These are phyloP conservation scores for Pecoramyces ruminantium DNA, from an alignment of 192 early-diverging fungal genomes.

Conservation along the genomic window DNA sequence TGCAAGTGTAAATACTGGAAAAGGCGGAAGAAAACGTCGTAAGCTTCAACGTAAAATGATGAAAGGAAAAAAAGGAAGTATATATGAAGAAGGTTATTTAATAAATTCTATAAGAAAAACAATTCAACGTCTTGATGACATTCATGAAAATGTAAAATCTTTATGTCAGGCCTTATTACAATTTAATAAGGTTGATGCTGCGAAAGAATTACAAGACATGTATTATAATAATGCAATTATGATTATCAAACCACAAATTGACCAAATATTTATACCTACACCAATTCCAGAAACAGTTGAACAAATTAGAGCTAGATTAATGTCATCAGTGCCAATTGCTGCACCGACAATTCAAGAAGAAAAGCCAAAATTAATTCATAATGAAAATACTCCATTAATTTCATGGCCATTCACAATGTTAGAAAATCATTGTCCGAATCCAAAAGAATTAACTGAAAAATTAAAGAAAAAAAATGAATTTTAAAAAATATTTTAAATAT, in stretches of 20 bases:
- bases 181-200: neutral
- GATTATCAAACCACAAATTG: neutral
- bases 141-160: conserved; percentile 9
- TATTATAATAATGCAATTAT: neutral
- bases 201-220: neutral
- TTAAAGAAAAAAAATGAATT: neutral
- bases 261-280: neutral
- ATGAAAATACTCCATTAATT: neutral
- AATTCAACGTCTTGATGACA: conserved; percentile 27
- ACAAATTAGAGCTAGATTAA: neutral
- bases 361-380: neutral
- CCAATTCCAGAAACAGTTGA: neutral
- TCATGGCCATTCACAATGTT: neutral
- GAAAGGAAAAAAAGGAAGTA: conserved; percentile 75
- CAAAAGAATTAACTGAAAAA: neutral
- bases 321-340: neutral
- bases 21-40: conserved; percentile 24
- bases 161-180: neutral
- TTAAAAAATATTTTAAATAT: neutral
- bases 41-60: conserved; percentile 58
- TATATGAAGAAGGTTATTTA: conserved; percentile 81
- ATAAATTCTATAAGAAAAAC: conserved; percentile 49
- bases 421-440: neutral
- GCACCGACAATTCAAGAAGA: neutral
- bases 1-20: conserved; percentile 18